These are phyloP conservation scores for Skeletonema menzelii DNA, from an alignment of 108 stramenopile species.

Conservation along the genomic window DNA sequence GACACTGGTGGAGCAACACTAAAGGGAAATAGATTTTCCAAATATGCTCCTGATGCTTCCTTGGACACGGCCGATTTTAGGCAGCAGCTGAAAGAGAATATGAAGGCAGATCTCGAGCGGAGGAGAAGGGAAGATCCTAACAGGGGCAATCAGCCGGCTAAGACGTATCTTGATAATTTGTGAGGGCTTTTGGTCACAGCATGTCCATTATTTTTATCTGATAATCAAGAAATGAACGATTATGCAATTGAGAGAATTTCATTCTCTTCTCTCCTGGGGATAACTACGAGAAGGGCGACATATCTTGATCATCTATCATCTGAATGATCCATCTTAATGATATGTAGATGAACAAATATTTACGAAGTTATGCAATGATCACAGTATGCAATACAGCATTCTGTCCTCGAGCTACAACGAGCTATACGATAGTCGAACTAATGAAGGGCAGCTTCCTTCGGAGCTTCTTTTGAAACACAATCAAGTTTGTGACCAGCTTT, in stretches of 20 bases:
- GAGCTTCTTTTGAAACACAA: too few species aligned
- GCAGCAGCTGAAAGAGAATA: constrained; percentile 43
- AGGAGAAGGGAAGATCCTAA: constrained; percentile 43
- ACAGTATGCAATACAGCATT: too few species aligned
- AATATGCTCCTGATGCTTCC: constrained; percentile 45
- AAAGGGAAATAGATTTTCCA: constrained; percentile 36
- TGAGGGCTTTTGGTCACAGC: not conserved
- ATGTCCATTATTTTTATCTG: not conserved
- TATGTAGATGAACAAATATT: too few species aligned
- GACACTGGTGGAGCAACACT: constrained; percentile 11
- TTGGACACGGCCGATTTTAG: constrained; percentile 42
- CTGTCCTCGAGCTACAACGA: too few species aligned
- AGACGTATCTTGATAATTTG: constrained; percentile 41
- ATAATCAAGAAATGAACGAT: not conserved
- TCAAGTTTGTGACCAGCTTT: too few species aligned
- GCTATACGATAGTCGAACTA: too few species aligned
- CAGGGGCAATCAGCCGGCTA: constrained; percentile 51
- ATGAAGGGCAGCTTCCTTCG: too few species aligned
- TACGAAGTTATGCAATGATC: too few species aligned
- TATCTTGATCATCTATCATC: too few species aligned
- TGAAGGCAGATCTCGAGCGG: constrained; percentile 50
- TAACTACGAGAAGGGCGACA: too few species aligned
- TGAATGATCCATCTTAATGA: too few species aligned
- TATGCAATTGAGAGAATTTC: not conserved
- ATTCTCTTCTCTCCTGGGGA: too few species aligned